Conservation (phyloP, 768 basidiomycete genomes). For the Psilocybe subaeruginosa region DNA sequence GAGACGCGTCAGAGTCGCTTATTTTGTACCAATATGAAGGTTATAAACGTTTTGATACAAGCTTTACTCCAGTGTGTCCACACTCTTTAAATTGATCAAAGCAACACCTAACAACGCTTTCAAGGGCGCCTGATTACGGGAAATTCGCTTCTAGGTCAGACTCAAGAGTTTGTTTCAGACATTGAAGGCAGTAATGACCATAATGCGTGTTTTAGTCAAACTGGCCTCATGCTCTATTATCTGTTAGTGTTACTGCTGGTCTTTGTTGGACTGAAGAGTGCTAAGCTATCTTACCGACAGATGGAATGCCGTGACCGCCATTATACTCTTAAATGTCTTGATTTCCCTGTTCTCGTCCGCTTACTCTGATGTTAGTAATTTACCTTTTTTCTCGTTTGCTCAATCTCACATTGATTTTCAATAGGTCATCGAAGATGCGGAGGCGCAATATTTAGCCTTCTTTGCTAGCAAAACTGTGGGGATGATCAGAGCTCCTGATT, state of each 20-base stretch:
- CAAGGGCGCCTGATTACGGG: slow-evolving; percentile 55
- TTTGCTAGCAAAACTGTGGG: slow-evolving; percentile 86
- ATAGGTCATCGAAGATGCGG: slow-evolving; percentile 81
- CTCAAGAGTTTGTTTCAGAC: not conserved
- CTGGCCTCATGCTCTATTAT: slow-evolving; percentile 77
- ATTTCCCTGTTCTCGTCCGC: slow-evolving; percentile 96
- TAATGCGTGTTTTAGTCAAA: slow-evolving; percentile 35
- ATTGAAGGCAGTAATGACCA: slow-evolving; percentile 1
- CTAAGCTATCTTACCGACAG: slow-evolving; percentile 31
- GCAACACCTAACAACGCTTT: slow-evolving; percentile 22
- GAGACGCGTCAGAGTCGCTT: not conserved
- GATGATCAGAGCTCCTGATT: slow-evolving; percentile 87
- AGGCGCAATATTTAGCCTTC: slow-evolving; percentile 89
- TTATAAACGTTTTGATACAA: slow-evolving; percentile 76
- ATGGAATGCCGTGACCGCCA: slow-evolving; percentile 83
- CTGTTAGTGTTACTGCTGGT: slow-evolving; percentile 47
- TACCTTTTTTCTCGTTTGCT: not conserved
- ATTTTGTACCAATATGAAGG: slow-evolving; percentile 35
- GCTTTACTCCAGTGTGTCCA: slow-evolving; percentile 75
- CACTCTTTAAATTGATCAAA: slow-evolving; percentile 33
- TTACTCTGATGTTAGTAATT: slow-evolving; percentile 72
- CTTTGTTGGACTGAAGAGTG: not conserved
- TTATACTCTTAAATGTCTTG: slow-evolving; percentile 89
- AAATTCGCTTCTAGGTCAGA: slow-evolving; percentile 54
- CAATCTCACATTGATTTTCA: not conserved